Percentiles rank a stretch among this genome's conserved stretches.
Evolutionary conservation across 192 early-diverging fungal species (phyloP).

Genomic region (Thamnidium elegans): DNA sequence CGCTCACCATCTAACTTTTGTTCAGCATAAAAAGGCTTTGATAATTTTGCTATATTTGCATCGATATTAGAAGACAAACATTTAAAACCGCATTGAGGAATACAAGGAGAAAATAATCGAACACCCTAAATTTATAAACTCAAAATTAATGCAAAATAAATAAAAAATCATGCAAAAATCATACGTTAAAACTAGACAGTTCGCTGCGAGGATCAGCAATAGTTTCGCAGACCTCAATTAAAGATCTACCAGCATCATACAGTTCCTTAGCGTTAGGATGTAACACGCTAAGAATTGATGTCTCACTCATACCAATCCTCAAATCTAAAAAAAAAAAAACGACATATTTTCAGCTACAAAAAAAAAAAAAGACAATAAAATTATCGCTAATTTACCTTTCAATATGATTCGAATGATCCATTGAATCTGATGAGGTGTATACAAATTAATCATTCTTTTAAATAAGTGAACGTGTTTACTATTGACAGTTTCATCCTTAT

Average conservation of each 20-base stretch:
- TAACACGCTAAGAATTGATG: constrained; percentile 59
- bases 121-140: constrained; percentile 23
- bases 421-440: constrained; percentile 66
- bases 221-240: constrained; percentile 51
- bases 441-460: constrained; percentile 50
- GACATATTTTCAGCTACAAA: neutral
- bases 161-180: too few species aligned
- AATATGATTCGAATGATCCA: constrained; percentile 78
- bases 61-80: constrained; percentile 44
- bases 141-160: neutral
- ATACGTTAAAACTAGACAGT: too few species aligned
- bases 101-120: constrained; percentile 57
- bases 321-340: constrained; percentile 47
- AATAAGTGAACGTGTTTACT: constrained; percentile 41
- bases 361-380: neutral
- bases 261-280: constrained; percentile 69
- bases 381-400: constrained; percentile 47
- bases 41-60: constrained; percentile 22
- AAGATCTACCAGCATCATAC: constrained; percentile 65
- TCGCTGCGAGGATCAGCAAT: too few species aligned
- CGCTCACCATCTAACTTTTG: constrained; percentile 84
- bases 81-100: constrained; percentile 65
- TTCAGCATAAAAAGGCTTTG: constrained; percentile 66
- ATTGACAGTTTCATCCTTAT: neutral
- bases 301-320: constrained; percentile 71